Evolutionary conservation across 345 rosid genomes (phyloP).

Genomic region (Salix arbutifolia): DNA sequence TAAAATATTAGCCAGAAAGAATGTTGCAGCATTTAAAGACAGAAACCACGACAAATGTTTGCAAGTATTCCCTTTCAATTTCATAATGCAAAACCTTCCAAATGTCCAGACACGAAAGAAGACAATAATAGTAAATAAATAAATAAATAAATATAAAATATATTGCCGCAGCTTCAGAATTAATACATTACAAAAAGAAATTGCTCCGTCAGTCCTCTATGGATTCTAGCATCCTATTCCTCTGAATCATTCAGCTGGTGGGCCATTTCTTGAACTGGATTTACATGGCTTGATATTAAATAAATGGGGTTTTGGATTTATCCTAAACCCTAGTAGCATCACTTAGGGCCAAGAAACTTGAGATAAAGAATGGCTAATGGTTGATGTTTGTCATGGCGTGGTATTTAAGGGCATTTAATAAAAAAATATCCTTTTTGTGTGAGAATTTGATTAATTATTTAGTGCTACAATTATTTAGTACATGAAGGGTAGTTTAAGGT

Average conservation of each 20-base stretch:
- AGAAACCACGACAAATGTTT: conserved; percentile 46
- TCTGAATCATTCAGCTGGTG: conserved; percentile 44
- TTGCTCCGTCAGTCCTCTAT: conserved; percentile 30
- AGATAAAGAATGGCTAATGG: conserved; percentile 6
- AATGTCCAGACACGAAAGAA: conserved; percentile 30
- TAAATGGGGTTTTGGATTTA: conserved; percentile 17
- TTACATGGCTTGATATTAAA: background rate
- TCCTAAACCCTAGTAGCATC: conserved; percentile 6
- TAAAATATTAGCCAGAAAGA: conserved; percentile 26
- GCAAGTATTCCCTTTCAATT: conserved; percentile 30
- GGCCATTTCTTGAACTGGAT: conserved; percentile 31
- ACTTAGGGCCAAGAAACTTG: conserved; percentile 18
- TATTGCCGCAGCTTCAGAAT: background rate
- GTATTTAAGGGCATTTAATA: background rate
- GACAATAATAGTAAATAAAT: conserved; percentile 6
- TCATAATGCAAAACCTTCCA: conserved; percentile 34
- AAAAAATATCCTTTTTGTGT: no score
- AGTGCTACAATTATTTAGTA: background rate
- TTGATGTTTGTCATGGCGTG: conserved; percentile 17
- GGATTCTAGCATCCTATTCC: conserved; percentile 36
- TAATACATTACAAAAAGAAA: conserved; percentile 11
- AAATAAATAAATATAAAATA: background rate
- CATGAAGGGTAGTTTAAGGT: background rate
- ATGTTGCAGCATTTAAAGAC: conserved; percentile 63
- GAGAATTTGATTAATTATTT: background rate